Percentiles rank a stretch among this genome's conserved stretches.
Evolutionary conservation across 169 alveolate species (phyloP).

Genomic region (Babesia ovata): DNA sequence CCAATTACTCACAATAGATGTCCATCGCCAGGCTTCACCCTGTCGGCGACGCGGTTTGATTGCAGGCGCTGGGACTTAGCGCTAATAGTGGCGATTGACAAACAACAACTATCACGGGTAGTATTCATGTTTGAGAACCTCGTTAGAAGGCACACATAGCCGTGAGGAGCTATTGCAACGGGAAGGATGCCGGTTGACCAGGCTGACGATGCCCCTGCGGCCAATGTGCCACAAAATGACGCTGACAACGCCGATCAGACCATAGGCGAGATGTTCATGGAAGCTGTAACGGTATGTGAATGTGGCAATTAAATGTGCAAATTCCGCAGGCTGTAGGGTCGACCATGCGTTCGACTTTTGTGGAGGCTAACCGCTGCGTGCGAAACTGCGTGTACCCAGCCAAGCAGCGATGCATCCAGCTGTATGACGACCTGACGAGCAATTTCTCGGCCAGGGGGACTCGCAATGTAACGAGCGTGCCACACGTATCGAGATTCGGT

Average conservation of each 20-base stretch:
- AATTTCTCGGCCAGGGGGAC: slow-evolving; percentile 53
- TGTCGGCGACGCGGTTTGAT: no score
- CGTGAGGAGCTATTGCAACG: no score
- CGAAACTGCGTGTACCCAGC: slow-evolving; percentile 63
- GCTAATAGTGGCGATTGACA: no score
- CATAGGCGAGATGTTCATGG: slow-evolving; percentile 53
- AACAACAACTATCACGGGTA: no score
- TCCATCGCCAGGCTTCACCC: no score
- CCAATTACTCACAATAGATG: background rate
- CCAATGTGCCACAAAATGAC: slow-evolving; percentile 37
- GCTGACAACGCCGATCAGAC: slow-evolving; percentile 39
- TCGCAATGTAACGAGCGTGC: slow-evolving; percentile 21
- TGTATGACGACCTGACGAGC: slow-evolving; percentile 55
- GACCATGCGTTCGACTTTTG: slow-evolving; percentile 41
- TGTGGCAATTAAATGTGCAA: background rate
- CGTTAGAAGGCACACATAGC: no score
- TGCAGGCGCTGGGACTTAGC: no score
- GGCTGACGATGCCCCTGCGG: slow-evolving; percentile 28
- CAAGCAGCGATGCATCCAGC: slow-evolving; percentile 48
- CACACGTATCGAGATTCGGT: slow-evolving; percentile 54
- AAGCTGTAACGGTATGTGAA: slow-evolving; percentile 50
- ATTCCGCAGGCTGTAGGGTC: slow-evolving; percentile 42
- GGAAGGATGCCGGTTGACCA: slow-evolving; percentile 54
- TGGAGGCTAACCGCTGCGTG: slow-evolving; percentile 50
- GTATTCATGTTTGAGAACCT: no score